Base-by-base conservation (phyloP, 345 rosid genomes). In the Moringa oleifera region DNA sequence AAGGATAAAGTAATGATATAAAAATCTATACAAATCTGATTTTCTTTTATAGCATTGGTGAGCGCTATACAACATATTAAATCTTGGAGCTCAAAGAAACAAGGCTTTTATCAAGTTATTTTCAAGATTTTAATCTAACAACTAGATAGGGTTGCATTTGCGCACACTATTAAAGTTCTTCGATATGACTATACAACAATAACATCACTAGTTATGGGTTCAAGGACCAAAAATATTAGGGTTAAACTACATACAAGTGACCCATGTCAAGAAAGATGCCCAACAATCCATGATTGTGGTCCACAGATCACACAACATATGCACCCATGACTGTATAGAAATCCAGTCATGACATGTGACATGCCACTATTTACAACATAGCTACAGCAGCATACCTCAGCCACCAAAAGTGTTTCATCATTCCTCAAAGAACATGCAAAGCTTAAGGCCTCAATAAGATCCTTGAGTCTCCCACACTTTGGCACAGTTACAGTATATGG, bases 341-440 rank as follows among this genome's bases (percentile, higher is more conserved):
- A 63, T 47, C 28, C 51, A 33, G 46, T 33, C 53, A 41, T 49
- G 51, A 64, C 20, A 15, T 46, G 19, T 18, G 25, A 61, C 51
- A 66, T 22, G 51, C 47, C 33, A 58, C 16, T 18, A 53, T 71
- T 58, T 61, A 20, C 47, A 45, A 49, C 23, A 59, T 19, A 61
- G 53, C 10, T 47, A 53, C 22, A 31, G 64, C 23, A 58, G 36
- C 66, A 46, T 77, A 86, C 93, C 93, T 86, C 89, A 20, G 84
- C 93, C 74, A 86, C 73, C 69, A 82, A 57, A 18, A 86, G 69
- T 21, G 74, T 71, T 81, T 86, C 93, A 63, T 84, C 80, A 64
- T 53, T 57, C 67, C 74, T 76, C 52, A 86, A 57, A 62, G 69
- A 80, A 63, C 93, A 84, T 57, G 76, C 69, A 54, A 46, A 36